Evolutionary conservation across 1,284 basidiomycete species (phyloP), one percentile per base, ranked within the genome.

Genomic region (Pascua guehoae): DNA sequence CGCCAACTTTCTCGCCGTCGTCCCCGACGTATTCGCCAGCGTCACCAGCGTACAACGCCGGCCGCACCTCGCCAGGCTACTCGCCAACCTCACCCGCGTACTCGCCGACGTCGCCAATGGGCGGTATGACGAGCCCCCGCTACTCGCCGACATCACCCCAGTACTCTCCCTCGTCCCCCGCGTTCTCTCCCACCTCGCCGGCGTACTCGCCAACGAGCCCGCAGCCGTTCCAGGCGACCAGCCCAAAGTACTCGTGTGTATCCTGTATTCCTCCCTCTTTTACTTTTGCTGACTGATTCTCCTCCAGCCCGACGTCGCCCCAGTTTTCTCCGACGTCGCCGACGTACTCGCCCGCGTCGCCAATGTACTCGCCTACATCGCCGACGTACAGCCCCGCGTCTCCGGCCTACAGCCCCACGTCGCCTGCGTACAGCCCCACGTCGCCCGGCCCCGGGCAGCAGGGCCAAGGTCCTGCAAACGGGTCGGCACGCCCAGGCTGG

Each of bases 151-250:
- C 63, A 16, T 66, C 51, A 17, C 62, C 58, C 57, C 60, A 64
- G 49, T 70, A 70, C 56, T 64, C 61, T 5, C 71, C 71, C 17
- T 65, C 72, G 4, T 69, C 66, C 37, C 76, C 76, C 1, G 60
- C 64, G 9, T 78, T 73, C 64, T 69, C 60, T 58, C 64, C 75
- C 83, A 87, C 87, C 61, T 87, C 85, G 84, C 66, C 69, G 1
- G 59, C 63, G 14, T 72, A 70, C 56, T 69, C 67, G 9, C 73
- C 75, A 0, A 68, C 72, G 4, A 68, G 83, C 84, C 88, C 57
- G 24, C 83, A 83, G 16, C 86, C 89, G 58, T 85, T 88, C 81
- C 90, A 88, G 36, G 88, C 90, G 0, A 84, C 89, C 8, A 90
- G 88, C 41, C 90, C 89, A 4, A 87, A 87, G 70, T 91, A 91